Evolutionary conservation across 1,284 basidiomycete genomes (phyloP).

Genomic region (Volvariella volvacea): DNA sequence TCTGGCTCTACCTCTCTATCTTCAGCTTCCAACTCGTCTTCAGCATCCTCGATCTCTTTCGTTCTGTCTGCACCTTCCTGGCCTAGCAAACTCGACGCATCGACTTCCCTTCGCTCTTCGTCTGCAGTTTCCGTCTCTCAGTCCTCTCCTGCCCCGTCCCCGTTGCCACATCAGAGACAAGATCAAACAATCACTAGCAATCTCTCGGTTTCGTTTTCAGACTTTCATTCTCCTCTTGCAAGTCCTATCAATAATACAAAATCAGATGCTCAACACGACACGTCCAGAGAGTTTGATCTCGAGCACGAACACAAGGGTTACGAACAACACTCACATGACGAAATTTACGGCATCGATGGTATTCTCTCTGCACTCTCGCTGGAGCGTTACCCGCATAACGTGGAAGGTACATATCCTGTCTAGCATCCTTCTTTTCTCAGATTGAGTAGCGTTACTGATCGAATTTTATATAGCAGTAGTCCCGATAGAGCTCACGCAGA

Average conservation of each 20-base stretch:
- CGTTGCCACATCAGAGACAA: neutral
- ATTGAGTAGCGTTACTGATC: too few relatives aligned
- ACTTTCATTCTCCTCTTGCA: neutral
- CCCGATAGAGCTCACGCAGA: too few relatives aligned
- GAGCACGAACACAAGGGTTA: too few relatives aligned
- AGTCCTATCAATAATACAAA: neutral
- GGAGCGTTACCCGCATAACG: too few relatives aligned
- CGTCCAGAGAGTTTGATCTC: too few relatives aligned
- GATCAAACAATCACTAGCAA: neutral
- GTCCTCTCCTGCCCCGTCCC: neutral
- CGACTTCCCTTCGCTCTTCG: neutral
- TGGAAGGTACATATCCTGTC: too few relatives aligned
- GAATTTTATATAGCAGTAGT: too few relatives aligned
- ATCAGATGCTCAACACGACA: too few relatives aligned
- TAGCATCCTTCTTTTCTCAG: too few relatives aligned
- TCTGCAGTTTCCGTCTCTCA: neutral
- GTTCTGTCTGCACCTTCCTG: neutral
- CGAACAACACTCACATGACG: too few relatives aligned
- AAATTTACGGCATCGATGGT: too few relatives aligned
- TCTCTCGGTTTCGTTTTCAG: neutral
- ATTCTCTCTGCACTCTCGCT: too few relatives aligned
- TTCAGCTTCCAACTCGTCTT: neutral
- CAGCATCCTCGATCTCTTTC: slow-evolving; percentile 1
- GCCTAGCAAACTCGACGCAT: neutral
- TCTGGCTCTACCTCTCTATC: slow-evolving; percentile 1